phyloP scores from a whole-genome alignment of 768 basidiomycete species.

The Daedaleopsis sinensis region DNA sequence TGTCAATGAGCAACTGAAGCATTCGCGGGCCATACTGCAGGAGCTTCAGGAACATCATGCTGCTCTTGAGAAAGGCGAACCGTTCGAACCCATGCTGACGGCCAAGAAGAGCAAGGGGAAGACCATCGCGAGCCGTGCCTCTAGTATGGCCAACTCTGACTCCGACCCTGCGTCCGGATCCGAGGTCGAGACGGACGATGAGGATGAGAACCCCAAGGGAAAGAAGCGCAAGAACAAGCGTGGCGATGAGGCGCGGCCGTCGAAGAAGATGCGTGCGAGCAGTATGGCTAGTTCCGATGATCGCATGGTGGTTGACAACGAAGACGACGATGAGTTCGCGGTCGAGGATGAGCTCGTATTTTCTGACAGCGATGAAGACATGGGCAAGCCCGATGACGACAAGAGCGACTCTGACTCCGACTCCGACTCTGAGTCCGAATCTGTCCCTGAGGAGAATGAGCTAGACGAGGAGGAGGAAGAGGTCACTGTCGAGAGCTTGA shows the following conservation, averaged over 20 bases:
- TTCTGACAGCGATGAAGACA: slow-evolving; percentile 29
- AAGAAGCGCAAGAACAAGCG: slow-evolving; percentile 56
- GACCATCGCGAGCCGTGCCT: slow-evolving; percentile 12
- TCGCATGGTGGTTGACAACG: slow-evolving; percentile 5
- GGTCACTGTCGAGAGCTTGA: slow-evolving; percentile 47
- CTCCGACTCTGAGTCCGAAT: slow-evolving; percentile 12
- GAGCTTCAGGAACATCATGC: slow-evolving; percentile 51
- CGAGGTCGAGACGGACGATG: slow-evolving; percentile 22
- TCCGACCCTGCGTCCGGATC: slow-evolving; percentile 3
- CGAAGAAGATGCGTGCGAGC: slow-evolving; percentile 45
- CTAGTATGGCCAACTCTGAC: background rate
- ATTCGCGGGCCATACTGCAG: slow-evolving; percentile 36
- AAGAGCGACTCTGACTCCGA: slow-evolving; percentile 26
- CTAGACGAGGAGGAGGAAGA: slow-evolving; percentile 40
- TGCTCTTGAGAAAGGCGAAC: slow-evolving; percentile 47
- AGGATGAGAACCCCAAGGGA: slow-evolving; percentile 22
- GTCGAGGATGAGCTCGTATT: slow-evolving; percentile 29
- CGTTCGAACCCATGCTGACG: slow-evolving; percentile 47
- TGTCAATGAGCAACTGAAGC: slow-evolving; percentile 43
- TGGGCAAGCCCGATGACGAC: slow-evolving; percentile 16
- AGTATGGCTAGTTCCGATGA: slow-evolving; percentile 26
- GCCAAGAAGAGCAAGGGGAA: slow-evolving; percentile 29
- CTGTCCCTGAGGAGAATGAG: slow-evolving; percentile 19
- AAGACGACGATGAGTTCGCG: slow-evolving; percentile 40
- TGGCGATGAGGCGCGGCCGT: slow-evolving; percentile 42